Evolutionary conservation across 2,329 filamentous ascomycete genomes (phyloP).

Genomic region (Sporothrix phasma): DNA sequence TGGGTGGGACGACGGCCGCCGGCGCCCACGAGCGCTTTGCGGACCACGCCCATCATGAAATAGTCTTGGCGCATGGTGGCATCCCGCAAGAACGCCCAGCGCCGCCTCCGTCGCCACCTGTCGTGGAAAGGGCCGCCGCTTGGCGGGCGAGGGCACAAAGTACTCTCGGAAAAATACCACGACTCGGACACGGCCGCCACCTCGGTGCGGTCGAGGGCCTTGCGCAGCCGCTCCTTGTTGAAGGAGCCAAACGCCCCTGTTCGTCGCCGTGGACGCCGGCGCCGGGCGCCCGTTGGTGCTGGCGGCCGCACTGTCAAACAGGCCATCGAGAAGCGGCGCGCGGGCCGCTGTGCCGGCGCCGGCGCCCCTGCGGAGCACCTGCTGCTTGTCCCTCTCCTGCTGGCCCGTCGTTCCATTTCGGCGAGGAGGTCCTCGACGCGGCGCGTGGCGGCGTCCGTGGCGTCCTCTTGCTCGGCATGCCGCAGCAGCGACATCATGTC

Average conservation of each 20-base stretch:
- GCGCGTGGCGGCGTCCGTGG: conserved; percentile 45
- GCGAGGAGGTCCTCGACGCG: conserved; percentile 31
- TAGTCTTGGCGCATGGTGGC: conserved; percentile 44
- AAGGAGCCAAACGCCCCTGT: conserved; percentile 19
- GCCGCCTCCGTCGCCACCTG: conserved; percentile 26
- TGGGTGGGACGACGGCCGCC: neutral
- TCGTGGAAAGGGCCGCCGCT: conserved; percentile 30
- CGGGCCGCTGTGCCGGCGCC: conserved; percentile 7
- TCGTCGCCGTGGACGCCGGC: neutral
- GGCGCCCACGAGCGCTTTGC: conserved; percentile 35
- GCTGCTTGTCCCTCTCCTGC: neutral
- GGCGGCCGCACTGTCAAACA: conserved; percentile 18
- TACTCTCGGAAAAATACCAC: conserved; percentile 44
- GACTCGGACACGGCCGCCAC: conserved; percentile 27
- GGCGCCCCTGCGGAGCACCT: neutral
- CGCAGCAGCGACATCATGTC: conserved; percentile 52
- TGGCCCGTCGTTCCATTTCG: conserved; percentile 19
- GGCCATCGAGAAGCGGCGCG: conserved; percentile 25
- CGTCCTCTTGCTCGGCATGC: conserved; percentile 49
- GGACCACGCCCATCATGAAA: conserved; percentile 52
- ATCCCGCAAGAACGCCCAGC: conserved; percentile 41
- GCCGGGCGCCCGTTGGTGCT: neutral
- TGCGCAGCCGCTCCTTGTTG: conserved; percentile 32
- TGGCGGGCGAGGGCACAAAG: conserved; percentile 20
- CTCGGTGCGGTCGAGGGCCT: conserved; percentile 42